Evolutionary conservation across 192 early-diverging fungal genomes (phyloP), one percentile per base, ranked within the genome.

Genomic region (Backusella sp.): DNA sequence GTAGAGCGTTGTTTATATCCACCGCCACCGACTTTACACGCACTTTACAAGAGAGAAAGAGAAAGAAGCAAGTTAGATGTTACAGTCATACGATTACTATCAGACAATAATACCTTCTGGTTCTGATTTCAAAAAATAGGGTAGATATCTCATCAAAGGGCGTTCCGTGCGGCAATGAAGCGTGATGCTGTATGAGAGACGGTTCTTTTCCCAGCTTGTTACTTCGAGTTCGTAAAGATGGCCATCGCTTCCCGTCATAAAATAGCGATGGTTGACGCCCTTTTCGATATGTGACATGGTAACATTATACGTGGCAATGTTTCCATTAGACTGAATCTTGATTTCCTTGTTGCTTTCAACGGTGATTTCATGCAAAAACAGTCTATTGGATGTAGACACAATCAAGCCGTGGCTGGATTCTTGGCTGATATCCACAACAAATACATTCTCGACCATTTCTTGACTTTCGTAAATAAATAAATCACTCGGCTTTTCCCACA

Each of bases 11-110:
- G 23, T 5, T 28, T 15, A 14, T 46, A 71, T 71, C 41, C 17
- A 71, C 39, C 9, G 42, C 39, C 26, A 71, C 14, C 34, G 70
- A 71, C 30, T 71, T 71, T 30, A 71, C 70, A 62, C 56, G 56
- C 11, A 23, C 56, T 62, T n/a, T 17, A 6, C 46, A n/a, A n/a
- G 19, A 6, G 19, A 49, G 6, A 49, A 49, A 19, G 1, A 49
- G 6, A n/a, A n/a, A n/a, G n/a, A 8, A 49, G 17, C 19, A 21
- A n/a, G 19, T 19, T 19, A 49, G 19, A 49, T n/a, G 6, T 5
- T 6, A n/a, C 46, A 44, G 4, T 17, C 12, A 17, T 5, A 44
- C 17, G 28, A 28, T 28, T 46, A 23, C 17, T 26, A 12, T 26
- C 17, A 26, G 8, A 56, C 11, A 56, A 62, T 49, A 56, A 62